Conservation (phyloP, 2,329 filamentous ascomycete species). For the Trichoderma polysporum region DNA sequence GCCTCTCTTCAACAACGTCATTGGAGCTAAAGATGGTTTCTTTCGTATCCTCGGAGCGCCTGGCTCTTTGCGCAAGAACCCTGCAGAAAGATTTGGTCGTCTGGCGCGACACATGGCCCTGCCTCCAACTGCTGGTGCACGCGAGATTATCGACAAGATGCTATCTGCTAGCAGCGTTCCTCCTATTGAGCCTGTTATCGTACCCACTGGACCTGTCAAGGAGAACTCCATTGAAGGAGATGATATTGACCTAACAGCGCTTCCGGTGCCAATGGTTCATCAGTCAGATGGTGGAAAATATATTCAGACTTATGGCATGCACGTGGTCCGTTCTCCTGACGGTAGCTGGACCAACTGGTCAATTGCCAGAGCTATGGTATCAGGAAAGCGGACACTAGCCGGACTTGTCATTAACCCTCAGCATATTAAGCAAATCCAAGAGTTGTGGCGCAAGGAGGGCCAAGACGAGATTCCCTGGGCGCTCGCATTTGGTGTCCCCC, state of each 20-base stretch:
- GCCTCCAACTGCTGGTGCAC: constrained; percentile 34
- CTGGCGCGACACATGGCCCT: constrained; percentile 44
- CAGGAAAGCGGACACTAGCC: constrained; percentile 41
- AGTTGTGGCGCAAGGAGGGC: constrained; percentile 47
- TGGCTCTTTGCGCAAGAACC: constrained; percentile 36
- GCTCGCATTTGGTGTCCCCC: constrained; percentile 48
- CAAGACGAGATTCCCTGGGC: constrained; percentile 48
- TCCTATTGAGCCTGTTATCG: neutral
- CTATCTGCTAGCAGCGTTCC: constrained; percentile 19
- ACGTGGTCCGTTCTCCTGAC: neutral
- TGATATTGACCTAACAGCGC: neutral
- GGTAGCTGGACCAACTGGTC: constrained; percentile 35
- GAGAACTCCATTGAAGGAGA: constrained; percentile 3
- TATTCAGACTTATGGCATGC: constrained; percentile 1
- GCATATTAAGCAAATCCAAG: constrained; percentile 46
- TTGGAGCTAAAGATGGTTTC: constrained; percentile 45
- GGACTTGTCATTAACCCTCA: constrained; percentile 46
- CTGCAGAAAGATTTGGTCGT: constrained; percentile 39
- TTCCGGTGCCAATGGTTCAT: neutral
- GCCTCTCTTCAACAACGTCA: constrained; percentile 53
- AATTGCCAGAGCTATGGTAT: constrained; percentile 47
- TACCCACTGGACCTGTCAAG: neutral
- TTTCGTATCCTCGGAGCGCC: constrained; percentile 49
- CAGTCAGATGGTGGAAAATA: neutral
- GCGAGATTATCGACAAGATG: constrained; percentile 45